Evolutionary conservation across 257 asterid genomes (phyloP).

Genomic region (Solanum medicagineum): DNA sequence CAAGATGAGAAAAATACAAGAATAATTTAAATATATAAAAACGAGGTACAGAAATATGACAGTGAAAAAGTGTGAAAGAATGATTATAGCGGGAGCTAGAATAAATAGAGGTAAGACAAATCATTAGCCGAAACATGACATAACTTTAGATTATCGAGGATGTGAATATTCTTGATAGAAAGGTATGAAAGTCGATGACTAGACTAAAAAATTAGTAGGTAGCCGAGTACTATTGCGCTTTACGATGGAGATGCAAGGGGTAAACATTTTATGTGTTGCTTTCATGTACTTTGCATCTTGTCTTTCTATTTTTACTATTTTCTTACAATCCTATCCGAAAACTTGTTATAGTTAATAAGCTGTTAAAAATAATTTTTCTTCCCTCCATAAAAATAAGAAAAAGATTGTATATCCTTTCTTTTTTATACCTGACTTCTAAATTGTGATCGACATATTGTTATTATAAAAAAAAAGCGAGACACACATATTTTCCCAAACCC

Average conservation of each 20-base stretch:
- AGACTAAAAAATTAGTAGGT: no score
- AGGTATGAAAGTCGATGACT: neutral
- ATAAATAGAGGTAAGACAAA: neutral
- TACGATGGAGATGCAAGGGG: no score
- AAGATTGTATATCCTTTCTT: neutral
- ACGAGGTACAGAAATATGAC: no score
- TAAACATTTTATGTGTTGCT: neutral
- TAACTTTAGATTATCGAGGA: no score
- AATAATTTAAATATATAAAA: no score
- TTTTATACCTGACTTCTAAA: neutral
- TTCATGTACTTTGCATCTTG: no score
- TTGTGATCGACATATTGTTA: neutral
- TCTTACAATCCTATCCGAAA: neutral
- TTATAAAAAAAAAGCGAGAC: no score
- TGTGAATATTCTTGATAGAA: no score
- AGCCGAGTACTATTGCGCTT: no score
- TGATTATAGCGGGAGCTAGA: neutral
- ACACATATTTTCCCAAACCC: neutral
- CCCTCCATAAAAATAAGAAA: neutral
- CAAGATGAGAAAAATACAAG: accelerated
- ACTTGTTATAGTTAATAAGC: no score
- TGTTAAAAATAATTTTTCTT: no score
- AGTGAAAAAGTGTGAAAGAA: neutral
- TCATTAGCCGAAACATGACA: no score
- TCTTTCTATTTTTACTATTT: neutral